phyloP scores from a whole-genome alignment of 768 basidiomycete species.

The Macrolepiota dolichaula region DNA sequence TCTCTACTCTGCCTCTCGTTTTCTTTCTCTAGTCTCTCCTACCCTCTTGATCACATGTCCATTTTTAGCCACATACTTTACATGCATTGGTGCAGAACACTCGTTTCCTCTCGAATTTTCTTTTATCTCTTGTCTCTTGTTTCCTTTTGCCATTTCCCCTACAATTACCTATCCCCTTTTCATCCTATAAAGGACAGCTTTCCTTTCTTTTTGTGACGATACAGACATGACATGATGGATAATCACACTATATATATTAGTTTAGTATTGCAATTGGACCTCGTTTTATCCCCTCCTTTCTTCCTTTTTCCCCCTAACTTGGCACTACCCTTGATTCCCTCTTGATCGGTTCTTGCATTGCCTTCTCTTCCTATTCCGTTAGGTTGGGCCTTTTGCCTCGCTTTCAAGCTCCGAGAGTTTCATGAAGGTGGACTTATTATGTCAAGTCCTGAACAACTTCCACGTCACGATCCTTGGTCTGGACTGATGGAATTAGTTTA shows the following conservation, averaged over 20 bases:
- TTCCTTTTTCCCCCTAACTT: background rate
- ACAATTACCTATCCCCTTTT: background rate
- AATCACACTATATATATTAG: constrained; percentile 9
- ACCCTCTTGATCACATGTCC: constrained; percentile 7
- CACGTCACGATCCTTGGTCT: background rate
- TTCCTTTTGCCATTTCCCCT: background rate
- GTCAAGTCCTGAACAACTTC: background rate
- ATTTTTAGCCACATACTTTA: constrained; percentile 4
- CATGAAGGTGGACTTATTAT: too few species aligned
- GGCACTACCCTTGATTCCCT: too few species aligned
- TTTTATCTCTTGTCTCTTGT: background rate
- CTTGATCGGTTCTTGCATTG: background rate
- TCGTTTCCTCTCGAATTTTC: constrained; percentile 10
- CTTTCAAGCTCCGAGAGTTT: too few species aligned
- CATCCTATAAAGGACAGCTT: background rate
- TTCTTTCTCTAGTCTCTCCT: constrained; percentile 5
- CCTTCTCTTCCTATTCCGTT: background rate
- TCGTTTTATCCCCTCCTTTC: constrained; percentile 3
- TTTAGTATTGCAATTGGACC: constrained; percentile 9
- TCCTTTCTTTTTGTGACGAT: constrained; percentile 9
- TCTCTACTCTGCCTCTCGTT: constrained; percentile 6
- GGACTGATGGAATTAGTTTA: background rate
- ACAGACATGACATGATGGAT: constrained; percentile 9
- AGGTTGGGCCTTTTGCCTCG: background rate
- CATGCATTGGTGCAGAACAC: constrained; percentile 14